Evolutionary conservation across 129 eudicot species (phyloP).

Genomic region (Dittrichia graveolens): DNA sequence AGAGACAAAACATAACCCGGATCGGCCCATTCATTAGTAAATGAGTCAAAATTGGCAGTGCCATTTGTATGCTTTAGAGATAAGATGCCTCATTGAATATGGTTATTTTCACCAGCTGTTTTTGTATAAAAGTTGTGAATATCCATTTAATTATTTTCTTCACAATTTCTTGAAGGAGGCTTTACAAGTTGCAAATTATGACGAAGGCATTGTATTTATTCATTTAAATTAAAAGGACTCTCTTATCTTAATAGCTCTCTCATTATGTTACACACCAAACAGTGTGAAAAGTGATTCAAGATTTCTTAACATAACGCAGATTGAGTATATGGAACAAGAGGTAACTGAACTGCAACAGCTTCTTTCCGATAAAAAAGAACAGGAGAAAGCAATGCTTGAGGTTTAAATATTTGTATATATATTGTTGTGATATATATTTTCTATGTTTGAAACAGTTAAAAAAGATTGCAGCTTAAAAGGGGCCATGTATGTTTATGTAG

Average conservation of each 20-base stretch:
- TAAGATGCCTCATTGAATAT: slow-evolving; percentile 7
- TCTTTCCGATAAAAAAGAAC: slow-evolving; percentile 72
- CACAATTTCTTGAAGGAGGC: background rate
- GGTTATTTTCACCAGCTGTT: slow-evolving; percentile 9
- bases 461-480: slow-evolving; percentile 19
- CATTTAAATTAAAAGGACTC: background rate
- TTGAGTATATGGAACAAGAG: slow-evolving; percentile 80
- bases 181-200: background rate
- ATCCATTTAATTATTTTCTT: background rate
- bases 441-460: background rate
- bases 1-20: background rate
- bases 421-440: background rate
- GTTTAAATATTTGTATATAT: slow-evolving; percentile 38
- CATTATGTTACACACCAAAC: slow-evolving; percentile 4
- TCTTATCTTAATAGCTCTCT: slow-evolving; percentile 1
- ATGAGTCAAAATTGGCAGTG: background rate
- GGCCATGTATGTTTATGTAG: slow-evolving; percentile 35
- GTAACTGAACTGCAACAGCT: slow-evolving; percentile 61
- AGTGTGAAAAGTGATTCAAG: slow-evolving; percentile 7
- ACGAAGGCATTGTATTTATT: slow-evolving; percentile 10
- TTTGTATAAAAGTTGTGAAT: background rate
- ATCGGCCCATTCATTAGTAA: background rate
- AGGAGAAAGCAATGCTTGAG: slow-evolving; percentile 88
- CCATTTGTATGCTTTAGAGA: background rate
- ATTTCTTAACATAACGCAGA: slow-evolving; percentile 42